These are phyloP conservation scores for Penicillium digitatum DNA, from an alignment of 2,329 filamentous ascomycete genomes.

Conservation along the genomic window DNA sequence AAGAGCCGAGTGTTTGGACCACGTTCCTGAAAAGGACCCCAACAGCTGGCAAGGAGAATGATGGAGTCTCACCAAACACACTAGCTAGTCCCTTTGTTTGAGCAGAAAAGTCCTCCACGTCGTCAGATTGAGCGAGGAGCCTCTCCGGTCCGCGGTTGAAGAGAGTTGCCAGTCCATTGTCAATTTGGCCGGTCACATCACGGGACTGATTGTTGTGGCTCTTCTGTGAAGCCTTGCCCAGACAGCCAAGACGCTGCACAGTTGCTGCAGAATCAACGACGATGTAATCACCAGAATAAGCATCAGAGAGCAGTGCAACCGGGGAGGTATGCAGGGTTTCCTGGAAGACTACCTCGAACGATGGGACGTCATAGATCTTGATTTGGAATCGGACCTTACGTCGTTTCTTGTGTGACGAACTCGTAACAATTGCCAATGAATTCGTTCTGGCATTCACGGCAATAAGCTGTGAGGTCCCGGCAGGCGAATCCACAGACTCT, in stretches of 20 bases:
- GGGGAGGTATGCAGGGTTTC: conserved; percentile 55
- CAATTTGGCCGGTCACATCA: conserved; percentile 24
- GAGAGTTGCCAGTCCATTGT: conserved; percentile 34
- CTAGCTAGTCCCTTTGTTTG: conserved; percentile 30
- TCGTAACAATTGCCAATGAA: conserved; percentile 63
- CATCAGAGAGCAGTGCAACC: conserved; percentile 62
- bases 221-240: conserved; percentile 24
- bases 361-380: conserved; percentile 63
- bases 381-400: conserved; percentile 47
- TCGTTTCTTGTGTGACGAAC: conserved; percentile 46
- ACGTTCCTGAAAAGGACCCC: conserved; percentile 39
- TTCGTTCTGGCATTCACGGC: conserved; percentile 64
- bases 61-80: conserved; percentile 39
- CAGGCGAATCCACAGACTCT: conserved; percentile 18
- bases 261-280: conserved; percentile 72
- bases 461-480: conserved; percentile 42
- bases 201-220: conserved; percentile 19
- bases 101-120: conserved; percentile 17
- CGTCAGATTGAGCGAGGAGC: conserved; percentile 1
- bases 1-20: conserved; percentile 31
- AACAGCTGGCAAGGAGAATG: conserved; percentile 39
- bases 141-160: conserved; percentile 27
- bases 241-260: conserved; percentile 50
- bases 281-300: conserved; percentile 66
- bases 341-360: conserved; percentile 57